Evolutionary conservation across 2,329 filamentous ascomycete species (phyloP), one percentile per base, ranked within the genome.

Genomic region (Cladophialophora yegresii): DNA sequence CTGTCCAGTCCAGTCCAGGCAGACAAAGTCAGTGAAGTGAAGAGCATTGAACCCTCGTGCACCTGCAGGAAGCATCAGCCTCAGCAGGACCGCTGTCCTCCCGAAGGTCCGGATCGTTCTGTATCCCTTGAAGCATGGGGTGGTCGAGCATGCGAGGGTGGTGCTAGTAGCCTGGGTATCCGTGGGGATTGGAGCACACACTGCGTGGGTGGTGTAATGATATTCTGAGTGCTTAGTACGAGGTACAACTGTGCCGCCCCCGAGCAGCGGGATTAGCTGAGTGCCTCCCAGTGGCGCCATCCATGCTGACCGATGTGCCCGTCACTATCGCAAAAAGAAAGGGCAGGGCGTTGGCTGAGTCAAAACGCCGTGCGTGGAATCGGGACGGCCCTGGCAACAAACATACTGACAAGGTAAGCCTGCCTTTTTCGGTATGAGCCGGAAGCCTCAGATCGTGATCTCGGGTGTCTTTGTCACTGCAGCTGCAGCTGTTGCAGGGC

Each of bases 261-360:
- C 40, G 32, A 26, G n/a, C n/a, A 47, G 36, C 54, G 22, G 10
- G 22, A 20, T 50, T 50, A 50, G 10, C 20, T 23, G 32, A 22
- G n/a, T 20, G 26, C 20, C 12, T n/a, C n/a, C n/a, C n/a, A n/a
- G n/a, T n/a, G 22, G 10, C n/a, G 16, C 1, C 5, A 5, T n/a
- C 1, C 36, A 6, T 58, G 55, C 36, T 58, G 55, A 45, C 26
- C 7, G 40, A 47, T 28, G 23, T n/a, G 40, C 36, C 36, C 23
- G 28, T 22, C 10, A 13, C n/a, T 26, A 23, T 20, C 36, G 22
- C 23, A 28, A 28, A 23, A 26, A 49, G 8, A 23, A 33, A 47
- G n/a, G 55, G n/a, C 40, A 33, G 54, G 22, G 23, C 13, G 40
- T n/a, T 32, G 55, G 55, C 55, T 58, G 55, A 58, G 55, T 49